phyloP scores from a whole-genome alignment of 192 early-diverging fungal genomes.

The Coemansia sp. region DNA sequence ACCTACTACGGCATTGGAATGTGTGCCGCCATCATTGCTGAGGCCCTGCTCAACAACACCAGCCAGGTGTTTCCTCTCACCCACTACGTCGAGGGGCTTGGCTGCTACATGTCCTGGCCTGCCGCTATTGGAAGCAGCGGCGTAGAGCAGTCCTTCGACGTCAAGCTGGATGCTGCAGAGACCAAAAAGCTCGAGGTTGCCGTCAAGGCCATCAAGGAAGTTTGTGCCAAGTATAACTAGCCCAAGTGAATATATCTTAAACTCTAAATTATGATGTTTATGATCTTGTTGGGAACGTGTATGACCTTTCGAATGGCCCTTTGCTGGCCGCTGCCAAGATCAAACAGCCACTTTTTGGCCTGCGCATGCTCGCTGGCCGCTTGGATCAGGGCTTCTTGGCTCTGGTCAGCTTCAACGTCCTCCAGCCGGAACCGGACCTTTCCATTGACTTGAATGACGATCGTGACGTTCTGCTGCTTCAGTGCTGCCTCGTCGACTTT shows the following conservation, averaged over 20 bases:
- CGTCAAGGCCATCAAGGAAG: slow-evolving; percentile 56
- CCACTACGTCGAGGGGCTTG: slow-evolving; percentile 62
- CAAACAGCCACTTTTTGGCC: slow-evolving; percentile 59
- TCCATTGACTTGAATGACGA: slow-evolving; percentile 67
- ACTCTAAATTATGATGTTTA: slow-evolving; percentile 69
- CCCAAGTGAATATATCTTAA: neutral
- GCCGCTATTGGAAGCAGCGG: slow-evolving; percentile 73
- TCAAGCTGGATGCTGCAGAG: slow-evolving; percentile 63
- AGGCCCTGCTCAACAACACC: slow-evolving; percentile 69
- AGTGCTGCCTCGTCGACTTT: slow-evolving; percentile 54
- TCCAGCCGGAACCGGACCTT: slow-evolving; percentile 68
- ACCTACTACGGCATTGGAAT: slow-evolving; percentile 85
- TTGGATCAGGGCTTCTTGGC: slow-evolving; percentile 44
- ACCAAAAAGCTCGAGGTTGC: slow-evolving; percentile 56
- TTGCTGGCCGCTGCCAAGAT: slow-evolving; percentile 22
- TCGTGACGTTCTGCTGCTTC: slow-evolving; percentile 50
- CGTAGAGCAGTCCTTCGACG: slow-evolving; percentile 68
- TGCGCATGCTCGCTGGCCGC: slow-evolving; percentile 43
- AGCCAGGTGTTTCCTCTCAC: slow-evolving; percentile 68
- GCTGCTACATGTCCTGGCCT: slow-evolving; percentile 72
- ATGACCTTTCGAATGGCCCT: slow-evolving; percentile 56
- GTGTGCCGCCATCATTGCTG: slow-evolving; percentile 66
- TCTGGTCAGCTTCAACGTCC: slow-evolving; percentile 18
- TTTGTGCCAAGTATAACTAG: slow-evolving; percentile 55
- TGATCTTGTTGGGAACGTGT: slow-evolving; percentile 62